Evolutionary conservation across 2,329 filamentous ascomycete genomes (phyloP).

Genomic region (Reticulascus tulasneorum): DNA sequence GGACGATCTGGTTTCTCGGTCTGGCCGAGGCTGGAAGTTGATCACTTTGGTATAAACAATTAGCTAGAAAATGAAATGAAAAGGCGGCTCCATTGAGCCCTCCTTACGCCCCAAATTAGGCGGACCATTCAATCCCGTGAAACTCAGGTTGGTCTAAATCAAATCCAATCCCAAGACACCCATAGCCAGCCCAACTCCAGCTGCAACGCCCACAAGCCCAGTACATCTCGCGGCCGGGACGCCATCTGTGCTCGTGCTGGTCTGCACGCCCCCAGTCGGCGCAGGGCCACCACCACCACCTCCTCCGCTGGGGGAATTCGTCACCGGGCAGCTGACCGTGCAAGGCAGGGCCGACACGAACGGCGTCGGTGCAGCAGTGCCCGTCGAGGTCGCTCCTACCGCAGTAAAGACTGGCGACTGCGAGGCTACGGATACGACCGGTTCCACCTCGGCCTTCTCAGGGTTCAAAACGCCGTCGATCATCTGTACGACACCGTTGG

Average conservation of each 20-base stretch:
- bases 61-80: too few species aligned
- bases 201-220: neutral
- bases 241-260: constrained; percentile 8
- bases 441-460: constrained; percentile 15
- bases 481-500: constrained; percentile 56
- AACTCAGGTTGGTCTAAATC: too few species aligned
- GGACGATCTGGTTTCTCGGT: neutral
- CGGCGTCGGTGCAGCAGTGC: constrained; percentile 28
- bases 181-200: constrained; percentile 1
- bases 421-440: constrained; percentile 26
- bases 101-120: neutral
- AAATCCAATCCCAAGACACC: constrained; percentile 7
- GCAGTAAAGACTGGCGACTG: constrained; percentile 28
- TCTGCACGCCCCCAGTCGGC: constrained; percentile 5
- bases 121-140: too few species aligned
- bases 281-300: neutral
- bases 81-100: too few species aligned
- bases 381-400: constrained; percentile 8
- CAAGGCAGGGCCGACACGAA: constrained; percentile 41
- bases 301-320: constrained; percentile 10
- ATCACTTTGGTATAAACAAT: too few species aligned
- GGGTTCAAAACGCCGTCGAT: constrained; percentile 48
- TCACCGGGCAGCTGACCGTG: constrained; percentile 31
- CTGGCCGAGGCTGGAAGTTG: too few species aligned
- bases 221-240: constrained; percentile 8